Conservation (phyloP, 768 basidiomycete genomes). For the Amanita phalloides region DNA sequence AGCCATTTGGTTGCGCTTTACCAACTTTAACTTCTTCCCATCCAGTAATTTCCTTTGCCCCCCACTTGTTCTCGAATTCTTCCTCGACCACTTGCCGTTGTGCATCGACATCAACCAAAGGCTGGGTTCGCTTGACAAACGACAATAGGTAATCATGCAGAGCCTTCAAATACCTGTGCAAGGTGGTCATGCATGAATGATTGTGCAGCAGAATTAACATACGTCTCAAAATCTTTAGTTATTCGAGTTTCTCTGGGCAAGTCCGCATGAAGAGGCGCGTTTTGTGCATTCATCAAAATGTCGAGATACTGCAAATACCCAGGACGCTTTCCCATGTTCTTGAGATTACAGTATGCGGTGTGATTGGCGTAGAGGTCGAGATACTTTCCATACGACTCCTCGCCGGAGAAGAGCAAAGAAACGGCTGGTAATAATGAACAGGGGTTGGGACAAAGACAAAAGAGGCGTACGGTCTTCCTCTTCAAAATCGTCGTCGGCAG, state of each 20-base stretch:
- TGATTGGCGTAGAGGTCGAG: constrained; percentile 89
- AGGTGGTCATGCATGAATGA: constrained; percentile 2
- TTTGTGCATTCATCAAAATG: constrained; percentile 58
- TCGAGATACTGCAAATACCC: constrained; percentile 94
- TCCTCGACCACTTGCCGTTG: constrained; percentile 52
- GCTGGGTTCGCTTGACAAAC: constrained; percentile 77
- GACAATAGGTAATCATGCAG: constrained; percentile 80
- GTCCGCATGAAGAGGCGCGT: constrained; percentile 53
- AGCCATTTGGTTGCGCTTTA: constrained; percentile 35
- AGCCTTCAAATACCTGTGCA: constrained; percentile 65
- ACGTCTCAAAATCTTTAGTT: constrained; percentile 76
- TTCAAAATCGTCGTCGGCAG: constrained; percentile 61
- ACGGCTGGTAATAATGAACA: constrained; percentile 37
- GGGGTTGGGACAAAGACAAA: constrained; percentile 5
- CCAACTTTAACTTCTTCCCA: constrained; percentile 55
- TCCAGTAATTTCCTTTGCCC: constrained; percentile 56
- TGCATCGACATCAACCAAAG: constrained; percentile 65
- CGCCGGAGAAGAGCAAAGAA: constrained; percentile 86
- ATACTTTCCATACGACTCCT: constrained; percentile 92
- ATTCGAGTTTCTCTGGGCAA: constrained; percentile 56
- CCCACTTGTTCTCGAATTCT: constrained; percentile 79
- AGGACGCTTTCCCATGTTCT: constrained; percentile 71
- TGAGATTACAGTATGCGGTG: constrained; percentile 81
- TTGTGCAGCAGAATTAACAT: constrained; percentile 17
- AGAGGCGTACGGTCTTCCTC: constrained; percentile 75